These are phyloP conservation scores for Parachlorella kessleri DNA, from an alignment of 139 green algal species.

Conservation along the genomic window DNA sequence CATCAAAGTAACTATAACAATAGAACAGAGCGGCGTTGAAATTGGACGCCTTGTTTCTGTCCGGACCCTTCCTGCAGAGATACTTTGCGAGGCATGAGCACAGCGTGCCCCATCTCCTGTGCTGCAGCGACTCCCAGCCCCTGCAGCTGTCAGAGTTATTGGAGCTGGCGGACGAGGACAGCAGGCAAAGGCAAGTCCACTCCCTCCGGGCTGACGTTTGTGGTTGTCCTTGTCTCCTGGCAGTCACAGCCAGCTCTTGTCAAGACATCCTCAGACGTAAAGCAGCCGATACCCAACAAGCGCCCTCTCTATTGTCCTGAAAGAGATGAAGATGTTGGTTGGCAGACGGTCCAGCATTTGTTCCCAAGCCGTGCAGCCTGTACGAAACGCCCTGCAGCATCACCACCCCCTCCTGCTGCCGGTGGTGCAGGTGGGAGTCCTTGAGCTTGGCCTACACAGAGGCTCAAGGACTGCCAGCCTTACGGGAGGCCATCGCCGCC, in stretches of 20 bases:
- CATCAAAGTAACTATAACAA: too few relatives aligned
- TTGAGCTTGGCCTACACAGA: slow-evolving; percentile 68
- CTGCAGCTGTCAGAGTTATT: slow-evolving; percentile 58
- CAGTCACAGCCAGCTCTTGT: too few relatives aligned
- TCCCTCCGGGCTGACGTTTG: too few relatives aligned
- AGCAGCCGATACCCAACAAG: too few relatives aligned
- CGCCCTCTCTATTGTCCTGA: too few relatives aligned
- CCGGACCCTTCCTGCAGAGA: slow-evolving; percentile 26
- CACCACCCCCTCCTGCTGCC: not conserved
- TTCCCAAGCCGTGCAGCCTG: too few relatives aligned
- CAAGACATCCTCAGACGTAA: too few relatives aligned
- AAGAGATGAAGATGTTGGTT: too few relatives aligned
- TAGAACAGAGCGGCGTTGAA: too few relatives aligned
- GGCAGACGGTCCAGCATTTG: too few relatives aligned
- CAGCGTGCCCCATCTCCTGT: slow-evolving; percentile 53
- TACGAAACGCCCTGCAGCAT: not conserved
- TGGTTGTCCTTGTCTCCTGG: too few relatives aligned
- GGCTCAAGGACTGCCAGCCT: slow-evolving; percentile 54
- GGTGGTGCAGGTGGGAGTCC: slow-evolving; percentile 44
- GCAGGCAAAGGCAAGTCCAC: slow-evolving; percentile 21
- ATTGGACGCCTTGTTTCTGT: too few relatives aligned
- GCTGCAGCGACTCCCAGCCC: slow-evolving; percentile 64
- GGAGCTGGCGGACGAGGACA: slow-evolving; percentile 47
- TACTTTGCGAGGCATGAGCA: slow-evolving; percentile 79
- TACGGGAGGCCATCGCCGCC: slow-evolving; percentile 50